phyloP scores from a whole-genome alignment of 2,329 filamentous ascomycete species.

The Diaporthe sp. region DNA sequence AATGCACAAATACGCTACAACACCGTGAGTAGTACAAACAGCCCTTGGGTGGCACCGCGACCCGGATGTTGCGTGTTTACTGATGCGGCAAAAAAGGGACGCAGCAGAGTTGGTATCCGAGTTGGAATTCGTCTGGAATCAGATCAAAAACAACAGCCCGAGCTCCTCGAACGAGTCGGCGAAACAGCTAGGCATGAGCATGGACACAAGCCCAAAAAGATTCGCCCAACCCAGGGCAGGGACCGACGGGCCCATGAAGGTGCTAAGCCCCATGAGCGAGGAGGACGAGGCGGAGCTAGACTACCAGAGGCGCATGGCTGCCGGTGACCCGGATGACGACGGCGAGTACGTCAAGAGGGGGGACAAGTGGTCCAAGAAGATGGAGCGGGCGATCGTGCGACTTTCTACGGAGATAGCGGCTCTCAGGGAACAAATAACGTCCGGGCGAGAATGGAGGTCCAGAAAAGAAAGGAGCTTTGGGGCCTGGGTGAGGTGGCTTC shows the following conservation, averaged over 20 bases:
- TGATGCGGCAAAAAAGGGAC: constrained; percentile 65
- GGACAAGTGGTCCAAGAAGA: constrained; percentile 81
- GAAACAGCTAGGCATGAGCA: constrained; percentile 56
- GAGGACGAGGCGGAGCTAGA: constrained; percentile 77
- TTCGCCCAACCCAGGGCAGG: constrained; percentile 63
- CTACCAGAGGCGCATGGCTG: constrained; percentile 59
- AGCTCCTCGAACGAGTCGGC: constrained; percentile 72
- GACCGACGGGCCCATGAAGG: constrained; percentile 71
- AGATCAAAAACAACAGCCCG: constrained; percentile 89
- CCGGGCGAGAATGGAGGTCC: constrained; percentile 78
- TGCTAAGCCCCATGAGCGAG: constrained; percentile 89
- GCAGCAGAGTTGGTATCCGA: constrained; percentile 90
- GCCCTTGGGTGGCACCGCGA: not conserved
- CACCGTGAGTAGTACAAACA: constrained; percentile 66
- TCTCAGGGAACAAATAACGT: constrained; percentile 88
- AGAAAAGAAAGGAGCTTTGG: constrained; percentile 74
- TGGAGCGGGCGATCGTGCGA: constrained; percentile 88
- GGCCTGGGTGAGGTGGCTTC: constrained; percentile 78
- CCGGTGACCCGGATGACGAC: constrained; percentile 56
- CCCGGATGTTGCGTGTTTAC: not conserved
- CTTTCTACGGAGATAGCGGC: constrained; percentile 95
- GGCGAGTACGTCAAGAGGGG: constrained; percentile 57
- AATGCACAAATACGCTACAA: constrained; percentile 96
- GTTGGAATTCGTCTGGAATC: constrained; percentile 99
- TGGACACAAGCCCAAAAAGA: constrained; percentile 54